phyloP scores from a whole-genome alignment of 2,329 filamentous ascomycete species.

The Metarhizium brunneum region DNA sequence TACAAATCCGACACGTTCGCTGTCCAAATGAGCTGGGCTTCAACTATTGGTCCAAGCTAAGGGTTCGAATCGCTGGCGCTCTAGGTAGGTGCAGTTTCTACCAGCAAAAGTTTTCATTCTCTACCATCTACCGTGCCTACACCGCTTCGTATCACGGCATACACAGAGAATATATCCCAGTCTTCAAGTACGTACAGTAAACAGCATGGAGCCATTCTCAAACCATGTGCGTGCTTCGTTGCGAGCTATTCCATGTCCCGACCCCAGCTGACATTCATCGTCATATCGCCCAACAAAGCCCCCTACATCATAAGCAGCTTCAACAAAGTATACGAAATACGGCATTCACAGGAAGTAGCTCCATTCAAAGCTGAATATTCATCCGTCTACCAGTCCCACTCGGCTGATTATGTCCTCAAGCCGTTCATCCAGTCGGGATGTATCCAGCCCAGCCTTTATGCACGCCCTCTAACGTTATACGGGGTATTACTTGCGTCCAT shows the following conservation, averaged over 20 bases:
- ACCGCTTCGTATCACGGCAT: too few relatives aligned
- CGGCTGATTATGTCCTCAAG: background rate
- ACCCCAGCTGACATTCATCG: background rate
- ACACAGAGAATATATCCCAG: too few relatives aligned
- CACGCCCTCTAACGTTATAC: background rate
- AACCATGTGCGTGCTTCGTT: too few relatives aligned
- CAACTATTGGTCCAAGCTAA: too few relatives aligned
- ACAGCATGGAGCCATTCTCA: too few relatives aligned
- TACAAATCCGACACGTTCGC: too few relatives aligned
- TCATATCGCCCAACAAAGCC: background rate
- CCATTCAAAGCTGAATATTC: background rate
- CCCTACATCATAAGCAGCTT: background rate
- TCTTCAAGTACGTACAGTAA: too few relatives aligned
- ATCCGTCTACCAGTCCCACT: background rate
- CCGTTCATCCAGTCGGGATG: background rate
- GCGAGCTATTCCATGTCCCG: background rate
- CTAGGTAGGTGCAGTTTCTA: too few relatives aligned
- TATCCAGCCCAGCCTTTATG: background rate
- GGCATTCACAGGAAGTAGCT: background rate
- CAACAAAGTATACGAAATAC: background rate
- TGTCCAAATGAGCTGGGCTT: too few relatives aligned
- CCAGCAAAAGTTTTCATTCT: too few relatives aligned
- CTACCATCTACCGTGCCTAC: too few relatives aligned
- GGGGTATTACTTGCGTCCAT: background rate
- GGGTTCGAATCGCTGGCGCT: too few relatives aligned